Base-by-base conservation (phyloP, 192 early-diverging fungal genomes). In the Globomyces pollinis-pini region DNA sequence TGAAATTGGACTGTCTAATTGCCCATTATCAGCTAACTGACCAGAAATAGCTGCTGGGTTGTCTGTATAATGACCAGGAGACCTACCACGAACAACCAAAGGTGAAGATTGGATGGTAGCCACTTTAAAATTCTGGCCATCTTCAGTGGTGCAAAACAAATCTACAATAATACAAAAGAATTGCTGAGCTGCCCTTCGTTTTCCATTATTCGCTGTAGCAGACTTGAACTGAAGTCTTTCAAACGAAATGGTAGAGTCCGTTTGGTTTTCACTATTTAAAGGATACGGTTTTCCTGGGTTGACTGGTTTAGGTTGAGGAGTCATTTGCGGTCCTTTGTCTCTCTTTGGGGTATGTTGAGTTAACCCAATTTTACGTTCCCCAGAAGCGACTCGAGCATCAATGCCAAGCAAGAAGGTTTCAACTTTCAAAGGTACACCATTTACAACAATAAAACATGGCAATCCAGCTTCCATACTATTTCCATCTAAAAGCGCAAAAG, bases 141-240 rank as follows among this genome's bases (percentile, higher is more conserved):
- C 51, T 3, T 69, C 67, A 8, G 32, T 31, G n/a, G 38, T 31
- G 1, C 57, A 91, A 63, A 76, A 86, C 13, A 97, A 73, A 51
- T 89, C 84, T 1, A 93, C 78, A 38, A 77, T 67, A 43, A 95
- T 73, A 15, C 83, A 78, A 64, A 92, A 94, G 72, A 92, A 93
- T 64, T 97, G 94, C 66, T 95, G 90, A 3, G 88, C 91, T 16
- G 90, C 88, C 20, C 88, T 69, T 45, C 94, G 82, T 70, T 91
- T 94, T 47, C 90, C 90, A 59, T 93, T 95, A 71, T 93, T 93
- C 20, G 93, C 90, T 0, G 94, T 95, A 21, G 94, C 91, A 0
- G 87, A 90, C 62, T 95, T 95, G 81, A 97, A 97, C 72, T 97
- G 94, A 21, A 93, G 77, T 30, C 94, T 83, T 57, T 95, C 93